Conservation (phyloP, 768 basidiomycete genomes). For the Lepiota venenata region DNA sequence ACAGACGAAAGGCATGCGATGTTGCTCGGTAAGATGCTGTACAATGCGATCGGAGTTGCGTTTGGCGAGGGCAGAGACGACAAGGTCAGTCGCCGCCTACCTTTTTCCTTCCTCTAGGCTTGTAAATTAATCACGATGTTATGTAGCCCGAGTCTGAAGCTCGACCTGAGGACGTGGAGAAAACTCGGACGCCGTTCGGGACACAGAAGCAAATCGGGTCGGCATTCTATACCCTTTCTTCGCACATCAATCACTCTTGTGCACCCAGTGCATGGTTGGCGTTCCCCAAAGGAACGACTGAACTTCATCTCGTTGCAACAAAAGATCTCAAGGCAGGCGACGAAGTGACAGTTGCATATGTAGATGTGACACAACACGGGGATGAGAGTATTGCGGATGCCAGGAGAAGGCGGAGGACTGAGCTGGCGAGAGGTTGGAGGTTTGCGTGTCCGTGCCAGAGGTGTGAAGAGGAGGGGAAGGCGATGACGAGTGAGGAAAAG, state of each 20-base stretch:
- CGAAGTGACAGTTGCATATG: conserved; percentile 71
- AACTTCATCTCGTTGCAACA: conserved; percentile 67
- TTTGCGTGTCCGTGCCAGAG: conserved; percentile 73
- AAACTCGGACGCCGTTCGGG: conserved; percentile 74
- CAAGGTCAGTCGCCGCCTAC: conserved; percentile 43
- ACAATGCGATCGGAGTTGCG: conserved; percentile 76
- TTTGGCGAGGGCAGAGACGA: conserved; percentile 64
- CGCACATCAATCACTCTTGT: conserved; percentile 79
- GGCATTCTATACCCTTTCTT: conserved; percentile 73
- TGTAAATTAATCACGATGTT: too few species aligned
- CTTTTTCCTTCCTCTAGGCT: not conserved
- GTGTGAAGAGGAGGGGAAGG: conserved; percentile 54
- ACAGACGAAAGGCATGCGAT: conserved; percentile 58
- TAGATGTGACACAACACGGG: conserved; percentile 57
- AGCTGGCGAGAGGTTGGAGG: conserved; percentile 79
- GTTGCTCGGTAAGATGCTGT: conserved; percentile 67
- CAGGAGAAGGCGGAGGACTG: conserved; percentile 61
- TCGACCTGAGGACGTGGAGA: conserved; percentile 69
- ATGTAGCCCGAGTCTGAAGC: conserved; percentile 46
- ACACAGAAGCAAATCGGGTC: conserved; percentile 74
- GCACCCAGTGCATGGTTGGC: conserved; percentile 60
- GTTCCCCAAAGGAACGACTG: conserved; percentile 63
- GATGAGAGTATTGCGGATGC: conserved; percentile 53
- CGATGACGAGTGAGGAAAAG: conserved; percentile 29
- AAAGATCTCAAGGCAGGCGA: conserved; percentile 72